Percentiles rank a stretch among this genome's conserved stretches.
Evolutionary conservation across 169 alveolate genomes (phyloP).

Genomic region (Cryptosporidium meleagridis): DNA sequence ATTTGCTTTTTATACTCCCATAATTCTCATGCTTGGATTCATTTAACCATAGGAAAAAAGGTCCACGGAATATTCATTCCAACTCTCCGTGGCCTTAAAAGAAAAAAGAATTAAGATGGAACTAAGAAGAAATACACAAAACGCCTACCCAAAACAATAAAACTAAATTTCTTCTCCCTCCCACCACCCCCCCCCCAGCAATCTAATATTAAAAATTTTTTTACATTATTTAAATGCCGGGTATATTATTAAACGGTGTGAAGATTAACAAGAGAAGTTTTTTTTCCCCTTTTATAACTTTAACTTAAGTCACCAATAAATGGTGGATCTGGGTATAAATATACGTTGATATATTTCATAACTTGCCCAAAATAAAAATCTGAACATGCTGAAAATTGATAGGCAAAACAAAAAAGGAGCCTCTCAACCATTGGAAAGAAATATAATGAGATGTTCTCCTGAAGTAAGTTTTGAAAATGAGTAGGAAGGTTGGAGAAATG

Average conservation of each 20-base stretch:
- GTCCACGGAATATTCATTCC: not conserved
- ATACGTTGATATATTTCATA: no score
- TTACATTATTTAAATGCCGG: no score
- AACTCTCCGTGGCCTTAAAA: not conserved
- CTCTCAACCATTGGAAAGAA: constrained; percentile 65
- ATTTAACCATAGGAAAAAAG: not conserved
- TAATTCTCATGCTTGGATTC: not conserved
- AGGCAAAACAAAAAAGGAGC: constrained; percentile 50
- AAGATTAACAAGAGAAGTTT: not conserved
- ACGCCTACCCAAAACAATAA: no score
- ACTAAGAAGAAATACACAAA: not conserved
- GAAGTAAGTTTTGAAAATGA: constrained; percentile 16
- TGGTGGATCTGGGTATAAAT: not conserved
- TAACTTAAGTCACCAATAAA: not conserved
- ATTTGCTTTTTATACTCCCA: not conserved
- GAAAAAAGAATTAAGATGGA: no score
- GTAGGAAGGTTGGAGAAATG: not conserved
- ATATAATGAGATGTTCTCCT: constrained; percentile 51
- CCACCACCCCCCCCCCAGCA: not conserved
- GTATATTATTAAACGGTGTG: not conserved
- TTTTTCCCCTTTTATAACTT: no score
- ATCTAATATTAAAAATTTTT: not conserved
- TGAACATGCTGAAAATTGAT: constrained; percentile 50
- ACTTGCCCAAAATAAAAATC: not conserved
- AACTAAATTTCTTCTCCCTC: not conserved